phyloP scores from a whole-genome alignment of 495 filamentous ascomycete genomes.

The Penicillium salamii region DNA sequence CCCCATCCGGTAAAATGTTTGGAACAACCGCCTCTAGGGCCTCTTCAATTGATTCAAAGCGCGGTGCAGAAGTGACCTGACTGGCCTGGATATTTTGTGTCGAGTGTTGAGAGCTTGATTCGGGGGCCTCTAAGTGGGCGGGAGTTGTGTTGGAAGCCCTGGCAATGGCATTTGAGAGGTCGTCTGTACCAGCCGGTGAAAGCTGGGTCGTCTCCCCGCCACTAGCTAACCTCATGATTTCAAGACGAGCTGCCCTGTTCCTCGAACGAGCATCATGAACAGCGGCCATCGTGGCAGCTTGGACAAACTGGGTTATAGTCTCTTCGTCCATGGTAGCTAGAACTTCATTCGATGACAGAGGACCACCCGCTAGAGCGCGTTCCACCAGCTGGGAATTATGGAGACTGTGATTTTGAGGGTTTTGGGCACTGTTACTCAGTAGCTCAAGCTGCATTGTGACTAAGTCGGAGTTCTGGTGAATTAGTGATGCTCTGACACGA shows the following conservation, averaged over 20 bases:
- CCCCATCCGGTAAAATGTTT: constrained; percentile 34
- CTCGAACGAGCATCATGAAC: too few relatives aligned
- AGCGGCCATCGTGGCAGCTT: constrained; percentile 16
- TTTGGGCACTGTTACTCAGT: constrained; percentile 34
- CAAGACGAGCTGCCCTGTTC: too few relatives aligned
- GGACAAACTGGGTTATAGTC: constrained; percentile 39
- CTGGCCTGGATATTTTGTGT: constrained; percentile 1
- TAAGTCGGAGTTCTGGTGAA: constrained; percentile 46
- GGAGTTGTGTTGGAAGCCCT: constrained; percentile 14
- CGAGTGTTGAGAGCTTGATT: constrained; percentile 5
- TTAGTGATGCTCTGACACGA: constrained; percentile 43
- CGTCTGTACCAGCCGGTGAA: constrained; percentile 18
- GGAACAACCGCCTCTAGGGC: constrained; percentile 8
- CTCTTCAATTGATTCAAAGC: constrained; percentile 10
- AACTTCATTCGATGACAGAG: constrained; percentile 6
- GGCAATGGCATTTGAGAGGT: constrained; percentile 19
- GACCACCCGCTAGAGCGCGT: constrained; percentile 15
- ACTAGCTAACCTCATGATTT: constrained; percentile 21
- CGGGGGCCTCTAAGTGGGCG: constrained; percentile 11
- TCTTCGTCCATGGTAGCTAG: constrained; percentile 22
- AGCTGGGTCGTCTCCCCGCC: constrained; percentile 5
- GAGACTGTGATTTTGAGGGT: constrained; percentile 14
- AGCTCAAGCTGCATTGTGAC: constrained; percentile 50
- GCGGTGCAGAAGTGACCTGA: neutral
- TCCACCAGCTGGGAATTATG: constrained; percentile 3